Evolutionary conservation across 768 basidiomycete species (phyloP), one percentile per base, ranked within the genome.

Genomic region (Hericium coralloides): DNA sequence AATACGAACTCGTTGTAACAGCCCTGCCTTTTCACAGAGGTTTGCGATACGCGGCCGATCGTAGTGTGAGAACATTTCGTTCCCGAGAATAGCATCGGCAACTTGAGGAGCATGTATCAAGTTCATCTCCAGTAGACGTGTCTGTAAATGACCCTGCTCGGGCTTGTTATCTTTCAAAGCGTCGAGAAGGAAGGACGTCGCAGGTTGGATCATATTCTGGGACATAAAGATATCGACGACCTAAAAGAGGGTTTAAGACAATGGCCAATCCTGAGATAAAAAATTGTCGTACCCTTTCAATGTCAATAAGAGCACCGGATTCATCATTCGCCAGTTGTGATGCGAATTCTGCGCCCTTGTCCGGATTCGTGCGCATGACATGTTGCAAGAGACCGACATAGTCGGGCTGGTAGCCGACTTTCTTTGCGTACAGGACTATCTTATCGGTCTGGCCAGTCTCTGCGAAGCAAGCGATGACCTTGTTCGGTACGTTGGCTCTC

Each of bases 181-280:
- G 67, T 98, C 97, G 58, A 99, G 75, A 50, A 98, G 76, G 85
- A 99, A 98, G 1, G 93, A 95, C 0, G 97, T 99, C 5, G 97
- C 97, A 18, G 95, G 95, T 70, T 98, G 97, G 57, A 98, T 95
- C 93, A 98, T 92, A 74, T 98, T 98, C 69, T 97, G 95, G 0
- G 89, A 89, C 93, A 98, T 97, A 78, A 99, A 98, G 65, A 98
- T 97, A 66, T 99, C 97, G 59, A 98, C 94, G 55, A 98, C 90
- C 85, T 89, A 55, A 52, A 15, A n/a, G 56, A 63, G 2, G 58
- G 55, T 36, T 53, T 49, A 7, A 36, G 17, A 15, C 5, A 4
- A 41, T 15, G 8, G 4, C 15, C 48, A 47, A 43, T 22, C 22
- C 20, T 7, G 22, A 43, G 36, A 39, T 20, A 48, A 52, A 45